Base-by-base conservation (phyloP, 768 basidiomycete genomes). In the Trametes sanguinea region DNA sequence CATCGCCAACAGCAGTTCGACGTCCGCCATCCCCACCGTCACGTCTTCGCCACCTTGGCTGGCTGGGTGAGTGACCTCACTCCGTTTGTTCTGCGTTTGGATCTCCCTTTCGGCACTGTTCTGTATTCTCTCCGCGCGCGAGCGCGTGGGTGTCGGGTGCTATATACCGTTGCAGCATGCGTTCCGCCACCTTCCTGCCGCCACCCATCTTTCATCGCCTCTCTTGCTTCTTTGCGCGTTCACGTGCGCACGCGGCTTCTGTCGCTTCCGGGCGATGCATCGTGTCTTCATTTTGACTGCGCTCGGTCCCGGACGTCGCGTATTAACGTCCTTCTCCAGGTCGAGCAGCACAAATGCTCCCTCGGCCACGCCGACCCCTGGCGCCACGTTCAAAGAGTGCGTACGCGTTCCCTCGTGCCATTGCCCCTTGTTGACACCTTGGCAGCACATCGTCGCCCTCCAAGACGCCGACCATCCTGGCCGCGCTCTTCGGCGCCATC, bases 401-500 rank as follows among this genome's bases (percentile, higher is more conserved):
- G 42, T 43, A 43, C 42, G 13, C 10, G 14, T 43, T 14, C 14
- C n/a, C 14, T n/a, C 42, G n/a, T 16, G 42, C 13, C 42, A 9
- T 8, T 14, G 29, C 22, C 3, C 16, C 29, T 13, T 29, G 27
- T 13, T 55, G 22, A 22, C 22, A 22, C 22, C 16, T 52, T 30
- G 40, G 54, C 16, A 16, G 56, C 30, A 8, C 65, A 9, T 33
- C 66, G 9, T 44, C 66, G 27, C 53, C 62, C 39, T 35, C 60
- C 13, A 55, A 62, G 40, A 39, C 56, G 27, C 51, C 64, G 14
- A 44, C 53, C 8, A 51, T 64, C 39, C 66, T 70, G 43, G 67
- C 69, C 13, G 54, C 55, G 30, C 29, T 63, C 43, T 70, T 70
- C 56, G 69, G 69, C 27, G 42, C 63, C 7, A 48, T 72, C 60